Evolutionary conservation across 192 early-diverging fungal species (phyloP).

Genomic region (Umbelopsis ramanniana): DNA sequence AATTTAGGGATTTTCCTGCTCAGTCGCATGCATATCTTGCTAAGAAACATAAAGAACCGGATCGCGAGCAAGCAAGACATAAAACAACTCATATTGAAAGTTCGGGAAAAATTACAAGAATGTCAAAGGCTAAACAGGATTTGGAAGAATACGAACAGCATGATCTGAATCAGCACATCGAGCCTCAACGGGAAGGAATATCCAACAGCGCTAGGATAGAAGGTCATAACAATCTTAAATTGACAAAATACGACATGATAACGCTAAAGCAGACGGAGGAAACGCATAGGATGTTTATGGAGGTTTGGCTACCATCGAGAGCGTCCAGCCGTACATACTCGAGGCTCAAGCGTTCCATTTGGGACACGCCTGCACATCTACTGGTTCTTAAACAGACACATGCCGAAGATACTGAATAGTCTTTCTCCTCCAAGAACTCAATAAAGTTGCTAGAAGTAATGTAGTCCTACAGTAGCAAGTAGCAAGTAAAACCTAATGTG

Average conservation of each 20-base stretch:
- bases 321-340: not conserved
- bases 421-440: too few species aligned
- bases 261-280: not conserved
- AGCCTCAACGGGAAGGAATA: not conserved
- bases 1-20: too few species aligned
- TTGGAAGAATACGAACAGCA: not conserved
- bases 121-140: too few species aligned
- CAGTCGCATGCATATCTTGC: too few species aligned
- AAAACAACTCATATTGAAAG: too few species aligned
- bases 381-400: not conserved
- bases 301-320: slow-evolving; percentile 6
- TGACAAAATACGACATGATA: not conserved
- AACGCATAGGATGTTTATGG: slow-evolving; percentile 16
- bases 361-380: slow-evolving; percentile 2
- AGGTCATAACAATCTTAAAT: not conserved
- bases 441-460: too few species aligned
- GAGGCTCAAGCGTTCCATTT: not conserved
- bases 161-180: not conserved
- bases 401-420: not conserved
- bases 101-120: too few species aligned
- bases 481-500: too few species aligned
- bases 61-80: too few species aligned
- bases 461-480: too few species aligned
- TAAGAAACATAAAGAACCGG: too few species aligned
- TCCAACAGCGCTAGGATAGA: not conserved